These are phyloP conservation scores for Liquidambar formosana DNA, from an alignment of 164 flowering plant species.

Conservation along the genomic window DNA sequence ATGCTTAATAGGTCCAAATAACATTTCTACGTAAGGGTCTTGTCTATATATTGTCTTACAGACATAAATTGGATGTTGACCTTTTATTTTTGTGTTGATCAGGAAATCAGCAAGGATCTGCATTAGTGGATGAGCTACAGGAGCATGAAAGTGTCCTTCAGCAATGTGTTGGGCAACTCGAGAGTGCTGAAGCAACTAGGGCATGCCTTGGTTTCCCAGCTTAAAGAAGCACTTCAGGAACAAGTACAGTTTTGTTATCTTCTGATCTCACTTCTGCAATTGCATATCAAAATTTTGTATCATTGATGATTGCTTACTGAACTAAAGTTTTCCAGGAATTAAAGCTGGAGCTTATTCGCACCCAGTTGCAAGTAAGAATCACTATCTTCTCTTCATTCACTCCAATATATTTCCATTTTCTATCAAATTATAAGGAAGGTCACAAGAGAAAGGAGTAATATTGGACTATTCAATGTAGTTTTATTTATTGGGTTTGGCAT, in stretches of 20 bases:
- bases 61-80: neutral
- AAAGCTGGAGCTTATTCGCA: slow-evolving; percentile 55
- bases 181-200: slow-evolving; percentile 59
- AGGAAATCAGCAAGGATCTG: slow-evolving; percentile 54
- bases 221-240: slow-evolving; percentile 78
- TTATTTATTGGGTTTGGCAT: too few species aligned
- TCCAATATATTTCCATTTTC: neutral
- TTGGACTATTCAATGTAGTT: neutral
- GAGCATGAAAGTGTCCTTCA: slow-evolving; percentile 61
- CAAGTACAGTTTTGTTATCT: slow-evolving; percentile 44
- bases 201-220: slow-evolving; percentile 51
- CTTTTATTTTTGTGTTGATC: slow-evolving; percentile 8
- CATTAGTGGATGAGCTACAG: slow-evolving; percentile 50
- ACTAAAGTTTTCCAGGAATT: slow-evolving; percentile 58
- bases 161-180: slow-evolving; percentile 60
- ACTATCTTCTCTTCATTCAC: neutral
- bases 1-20: too few species aligned
- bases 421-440: neutral
- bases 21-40: neutral
- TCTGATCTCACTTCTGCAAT: neutral
- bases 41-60: neutral
- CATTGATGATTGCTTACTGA: slow-evolving; percentile 1
- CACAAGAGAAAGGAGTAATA: neutral
- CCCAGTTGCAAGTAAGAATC: slow-evolving; percentile 64
- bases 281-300: neutral